Percentiles rank a stretch among this genome's conserved stretches.
Conservation (phyloP, 345 rosid species). For the Eucalyptus lansdowneana region DNA sequence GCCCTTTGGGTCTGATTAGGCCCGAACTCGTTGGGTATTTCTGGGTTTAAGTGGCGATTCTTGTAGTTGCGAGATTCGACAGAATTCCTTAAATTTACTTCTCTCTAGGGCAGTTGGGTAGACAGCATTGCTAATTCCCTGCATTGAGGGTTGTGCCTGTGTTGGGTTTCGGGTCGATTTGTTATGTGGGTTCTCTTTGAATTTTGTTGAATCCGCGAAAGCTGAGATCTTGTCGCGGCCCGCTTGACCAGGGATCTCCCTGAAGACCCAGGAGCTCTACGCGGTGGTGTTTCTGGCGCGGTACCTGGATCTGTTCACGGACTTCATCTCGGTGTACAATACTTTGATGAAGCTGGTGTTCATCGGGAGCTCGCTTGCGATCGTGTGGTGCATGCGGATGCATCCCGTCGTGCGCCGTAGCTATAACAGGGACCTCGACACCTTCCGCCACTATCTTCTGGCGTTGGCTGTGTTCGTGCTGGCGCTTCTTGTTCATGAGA, state of each 20-base stretch:
- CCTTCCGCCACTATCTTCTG: constrained; percentile 71
- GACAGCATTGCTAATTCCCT: not conserved
- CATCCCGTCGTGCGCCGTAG: constrained; percentile 56
- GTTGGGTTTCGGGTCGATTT: not conserved
- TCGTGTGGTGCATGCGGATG: constrained; percentile 86
- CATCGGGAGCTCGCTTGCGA: constrained; percentile 71
- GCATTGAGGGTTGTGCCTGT: not conserved
- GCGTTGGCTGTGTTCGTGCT: constrained; percentile 35
- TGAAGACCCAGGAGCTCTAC: constrained; percentile 90
- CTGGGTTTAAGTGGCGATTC: not conserved
- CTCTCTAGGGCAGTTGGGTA: not conserved
- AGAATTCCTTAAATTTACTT: not conserved
- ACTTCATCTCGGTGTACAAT: constrained; percentile 70
- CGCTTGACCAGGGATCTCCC: constrained; percentile 49
- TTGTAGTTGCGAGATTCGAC: not conserved
- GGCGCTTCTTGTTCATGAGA: constrained; percentile 64
- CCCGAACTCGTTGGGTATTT: not conserved
- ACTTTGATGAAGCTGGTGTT: constrained; percentile 86
- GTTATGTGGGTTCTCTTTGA: not conserved
- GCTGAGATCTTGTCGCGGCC: not conserved
- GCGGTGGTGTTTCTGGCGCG: constrained; percentile 80
- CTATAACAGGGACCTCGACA: constrained; percentile 76
- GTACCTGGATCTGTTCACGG: constrained; percentile 80
- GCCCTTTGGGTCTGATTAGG: not conserved
- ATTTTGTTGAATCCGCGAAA: not conserved